Conservation (phyloP, 805 yeast genomes). For the Metschnikowia chrysomelidarum region DNA sequence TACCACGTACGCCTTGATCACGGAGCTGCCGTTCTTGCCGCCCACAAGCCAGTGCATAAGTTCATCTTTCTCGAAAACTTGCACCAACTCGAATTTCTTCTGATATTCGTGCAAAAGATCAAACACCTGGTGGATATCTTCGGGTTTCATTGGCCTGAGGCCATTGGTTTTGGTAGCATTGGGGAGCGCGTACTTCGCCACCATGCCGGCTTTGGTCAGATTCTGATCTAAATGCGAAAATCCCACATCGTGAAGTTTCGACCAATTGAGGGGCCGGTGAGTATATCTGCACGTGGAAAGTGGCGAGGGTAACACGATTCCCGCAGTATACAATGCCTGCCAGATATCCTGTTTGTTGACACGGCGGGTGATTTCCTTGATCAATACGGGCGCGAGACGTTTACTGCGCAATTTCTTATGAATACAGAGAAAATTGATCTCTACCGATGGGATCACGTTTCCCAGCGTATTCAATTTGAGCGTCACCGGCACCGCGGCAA, state of each 20-base stretch:
- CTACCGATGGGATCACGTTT: slow-evolving; percentile 59
- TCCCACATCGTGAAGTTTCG: slow-evolving; percentile 83
- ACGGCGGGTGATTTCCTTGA: slow-evolving; percentile 91
- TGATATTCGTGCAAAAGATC: slow-evolving; percentile 63
- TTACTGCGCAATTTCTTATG: slow-evolving; percentile 93
- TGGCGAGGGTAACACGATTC: slow-evolving; percentile 90
- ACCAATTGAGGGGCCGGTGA: slow-evolving; percentile 94
- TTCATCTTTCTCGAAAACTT: slow-evolving; percentile 65
- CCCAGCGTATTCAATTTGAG: slow-evolving; percentile 56
- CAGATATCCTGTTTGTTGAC: slow-evolving; percentile 82
- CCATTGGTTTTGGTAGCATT: slow-evolving; percentile 48
- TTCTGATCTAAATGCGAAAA: slow-evolving; percentile 77
- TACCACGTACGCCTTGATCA: slow-evolving; percentile 77
- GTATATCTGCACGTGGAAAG: slow-evolving; percentile 83
- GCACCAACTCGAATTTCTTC: slow-evolving; percentile 67
- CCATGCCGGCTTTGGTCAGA: slow-evolving; percentile 65
- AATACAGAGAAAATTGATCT: slow-evolving; percentile 90
- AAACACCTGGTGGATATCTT: slow-evolving; percentile 65
- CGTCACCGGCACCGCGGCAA: slow-evolving; percentile 81
- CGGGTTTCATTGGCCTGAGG: slow-evolving; percentile 52
- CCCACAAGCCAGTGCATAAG: slow-evolving; percentile 81
- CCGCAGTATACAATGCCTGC: slow-evolving; percentile 96
- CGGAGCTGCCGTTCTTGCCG: slow-evolving; percentile 41
- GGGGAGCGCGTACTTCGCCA: slow-evolving; percentile 59
- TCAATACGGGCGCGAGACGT: slow-evolving; percentile 89